Base-by-base conservation (phyloP, 768 basidiomycete species). In the Xerocomellus dryophilus region DNA sequence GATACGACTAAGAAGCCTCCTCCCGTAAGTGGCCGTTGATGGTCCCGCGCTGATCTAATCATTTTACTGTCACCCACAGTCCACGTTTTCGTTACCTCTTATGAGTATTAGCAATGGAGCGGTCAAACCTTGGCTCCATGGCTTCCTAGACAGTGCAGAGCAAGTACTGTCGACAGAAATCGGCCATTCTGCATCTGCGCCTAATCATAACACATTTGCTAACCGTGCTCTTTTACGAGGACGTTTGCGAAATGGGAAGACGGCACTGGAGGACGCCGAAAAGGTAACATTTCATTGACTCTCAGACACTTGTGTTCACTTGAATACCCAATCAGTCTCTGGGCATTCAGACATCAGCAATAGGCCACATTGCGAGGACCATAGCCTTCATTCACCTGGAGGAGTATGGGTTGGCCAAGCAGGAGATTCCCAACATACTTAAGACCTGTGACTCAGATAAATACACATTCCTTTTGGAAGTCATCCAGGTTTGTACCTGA, bases 51-150 rank as follows among this genome's bases (percentile, higher is more conserved):
- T 3, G 6, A 9, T 41, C 14, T 39, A 8, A 27, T 41, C 21
- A 5, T 5, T 14, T 43, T 17, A 35, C 27, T n/a, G 7, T 20
- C 29, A n/a, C 43, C 18, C 9, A n/a, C 23, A 53, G 60, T 5
- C 51, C 5, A 53, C 59, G 4, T 61, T 29, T 25, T 41, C 38
- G 11, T 20, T 61, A n/a, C 61, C 61, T 1, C 52, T 61, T 12
- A 51, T 61, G 60, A 57, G 41, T n/a, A 61, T 61, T 18, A 58
- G 7, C 32, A 61, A 61, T 10, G 46, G 2, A 10, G 61, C 59
- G 27, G 56, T 61, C 40, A 61, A 61, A 38, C 41, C 52, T 7
- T 61, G 61, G 61, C 60, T 61, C n/a, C 56, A 61, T 29, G 27
- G 52, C 21, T 57, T 49, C 41, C 27, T 61, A 18, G 50, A 51